These are phyloP conservation scores for Fusarium sp. DNA, from an alignment of 2,329 filamentous ascomycete species.

Conservation along the genomic window DNA sequence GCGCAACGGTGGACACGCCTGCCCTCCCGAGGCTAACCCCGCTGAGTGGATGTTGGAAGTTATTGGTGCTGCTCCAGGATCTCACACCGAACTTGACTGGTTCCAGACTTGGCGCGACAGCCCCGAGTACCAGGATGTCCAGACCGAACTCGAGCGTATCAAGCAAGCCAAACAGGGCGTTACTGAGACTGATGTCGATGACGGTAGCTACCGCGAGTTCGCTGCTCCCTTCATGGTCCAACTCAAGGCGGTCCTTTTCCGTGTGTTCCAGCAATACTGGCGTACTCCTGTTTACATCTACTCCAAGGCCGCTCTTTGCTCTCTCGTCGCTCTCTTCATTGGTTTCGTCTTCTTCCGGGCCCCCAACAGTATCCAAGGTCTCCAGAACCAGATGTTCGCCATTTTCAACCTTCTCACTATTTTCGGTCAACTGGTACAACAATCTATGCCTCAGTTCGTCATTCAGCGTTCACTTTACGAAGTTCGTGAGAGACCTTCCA, in stretches of 20 bases:
- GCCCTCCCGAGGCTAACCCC: constrained; percentile 78
- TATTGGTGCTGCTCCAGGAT: constrained; percentile 74
- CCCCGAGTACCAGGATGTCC: constrained; percentile 67
- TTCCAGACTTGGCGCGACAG: constrained; percentile 71
- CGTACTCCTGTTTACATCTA: constrained; percentile 91
- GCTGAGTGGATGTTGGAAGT: constrained; percentile 83
- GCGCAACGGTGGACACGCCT: constrained; percentile 74
- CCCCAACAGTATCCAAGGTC: constrained; percentile 78
- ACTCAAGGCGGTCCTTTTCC: constrained; percentile 74
- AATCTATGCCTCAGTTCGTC: constrained; percentile 89
- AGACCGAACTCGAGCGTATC: constrained; percentile 69
- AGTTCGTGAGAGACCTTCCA: constrained; percentile 85
- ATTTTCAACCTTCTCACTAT: constrained; percentile 88
- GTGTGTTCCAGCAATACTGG: constrained; percentile 94
- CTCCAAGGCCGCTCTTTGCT: constrained; percentile 79
- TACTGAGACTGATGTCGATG: constrained; percentile 53
- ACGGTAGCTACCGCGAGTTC: constrained; percentile 76
- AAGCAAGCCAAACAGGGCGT: constrained; percentile 61
- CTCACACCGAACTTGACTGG: constrained; percentile 75
- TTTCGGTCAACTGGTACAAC: constrained; percentile 83
- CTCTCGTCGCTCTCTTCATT: constrained; percentile 78
- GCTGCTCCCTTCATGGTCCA: constrained; percentile 80
- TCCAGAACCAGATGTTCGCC: constrained; percentile 88
- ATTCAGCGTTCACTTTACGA: constrained; percentile 86
- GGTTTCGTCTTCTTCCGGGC: constrained; percentile 84